Base-by-base conservation (phyloP, 2,329 filamentous ascomycete species). In the Ophiostoma triangulosporum region DNA sequence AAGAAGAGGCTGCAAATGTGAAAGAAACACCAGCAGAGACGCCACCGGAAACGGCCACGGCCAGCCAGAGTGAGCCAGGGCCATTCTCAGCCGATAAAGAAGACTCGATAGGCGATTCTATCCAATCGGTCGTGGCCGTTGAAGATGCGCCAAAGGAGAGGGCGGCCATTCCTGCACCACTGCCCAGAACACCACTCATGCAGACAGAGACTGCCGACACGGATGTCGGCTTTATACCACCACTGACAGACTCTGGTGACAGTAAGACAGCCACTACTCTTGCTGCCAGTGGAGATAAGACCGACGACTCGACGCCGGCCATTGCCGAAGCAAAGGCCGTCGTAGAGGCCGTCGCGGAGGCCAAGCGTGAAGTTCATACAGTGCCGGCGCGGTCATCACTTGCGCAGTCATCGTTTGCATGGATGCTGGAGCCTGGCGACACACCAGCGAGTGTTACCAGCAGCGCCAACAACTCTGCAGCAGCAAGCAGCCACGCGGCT, bases 371-470 rank as follows among this genome's bases (percentile, higher is more conserved):
- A 12, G 58, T 61, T 4, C 68, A 64, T 45, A 68, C 76, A 2
- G 74, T 80, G 15, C 79, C 78, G 0, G 79, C 79, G 20, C 75
- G 83, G 22, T 84, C 83, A 3, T 79, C 75, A 0, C 72, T 88
- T 32, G 83, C 83, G 1, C 83, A 86, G 59, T 88, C 85, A 7
- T 84, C 82, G 4, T 89, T 88, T 64, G 82, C 84, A 1, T 88
- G 83, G 83, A 89, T 89, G 84, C 72, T 89, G 1, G 81, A 83
- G 2, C 81, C 82, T 59, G 76, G 75, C 3, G 74, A 77, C 58
- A 54, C 54, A 3, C 56, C 62, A 9, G 46, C 46, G 29, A 35
- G 48, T 20, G 46, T 48, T 14, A 26, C 31, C 7, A 48, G 12
- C n/a, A 38, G 48, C 22, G 29, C 48, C 60, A 59, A 52, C 35